Evolutionary conservation across 169 alveolate genomes (phyloP).

Genomic region (Amoebophrya sp.): DNA sequence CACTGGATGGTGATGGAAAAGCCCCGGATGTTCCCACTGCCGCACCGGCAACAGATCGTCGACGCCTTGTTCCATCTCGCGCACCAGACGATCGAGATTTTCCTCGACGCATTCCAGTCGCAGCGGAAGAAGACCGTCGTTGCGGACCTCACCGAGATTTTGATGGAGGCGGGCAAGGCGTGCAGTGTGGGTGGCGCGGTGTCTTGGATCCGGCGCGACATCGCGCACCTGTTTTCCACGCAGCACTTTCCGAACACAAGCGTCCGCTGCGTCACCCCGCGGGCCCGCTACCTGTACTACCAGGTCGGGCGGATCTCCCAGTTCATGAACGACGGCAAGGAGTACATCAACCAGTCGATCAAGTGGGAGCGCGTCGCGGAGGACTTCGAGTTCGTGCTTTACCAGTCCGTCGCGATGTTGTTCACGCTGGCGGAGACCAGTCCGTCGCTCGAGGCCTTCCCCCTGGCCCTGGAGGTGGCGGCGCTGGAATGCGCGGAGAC

Average conservation of each 20-base stretch:
- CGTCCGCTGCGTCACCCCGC: too few species aligned
- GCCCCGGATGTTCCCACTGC: not conserved
- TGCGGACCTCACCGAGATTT: not conserved
- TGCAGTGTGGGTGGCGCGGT: not conserved
- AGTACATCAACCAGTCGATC: too few species aligned
- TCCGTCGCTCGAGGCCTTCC: not conserved
- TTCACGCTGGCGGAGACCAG: not conserved
- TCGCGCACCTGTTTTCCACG: too few species aligned
- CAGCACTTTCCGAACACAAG: too few species aligned
- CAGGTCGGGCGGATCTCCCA: too few species aligned
- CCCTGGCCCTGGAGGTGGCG: not conserved
- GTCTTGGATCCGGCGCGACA: too few species aligned
- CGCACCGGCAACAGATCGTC: not conserved
- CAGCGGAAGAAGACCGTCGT: not conserved
- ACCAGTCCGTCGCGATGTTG: not conserved
- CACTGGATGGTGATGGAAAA: not conserved
- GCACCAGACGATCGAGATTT: not conserved
- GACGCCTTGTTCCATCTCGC: not conserved
- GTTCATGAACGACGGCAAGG: too few species aligned
- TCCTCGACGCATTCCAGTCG: not conserved
- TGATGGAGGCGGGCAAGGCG: not conserved
- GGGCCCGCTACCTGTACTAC: too few species aligned
- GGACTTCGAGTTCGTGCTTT: too few species aligned
- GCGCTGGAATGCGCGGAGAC: not conserved
- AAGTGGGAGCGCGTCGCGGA: too few species aligned